These are phyloP conservation scores for Stenogyne calaminthoides DNA, from an alignment of 305 asterid genomes.

Conservation along the genomic window DNA sequence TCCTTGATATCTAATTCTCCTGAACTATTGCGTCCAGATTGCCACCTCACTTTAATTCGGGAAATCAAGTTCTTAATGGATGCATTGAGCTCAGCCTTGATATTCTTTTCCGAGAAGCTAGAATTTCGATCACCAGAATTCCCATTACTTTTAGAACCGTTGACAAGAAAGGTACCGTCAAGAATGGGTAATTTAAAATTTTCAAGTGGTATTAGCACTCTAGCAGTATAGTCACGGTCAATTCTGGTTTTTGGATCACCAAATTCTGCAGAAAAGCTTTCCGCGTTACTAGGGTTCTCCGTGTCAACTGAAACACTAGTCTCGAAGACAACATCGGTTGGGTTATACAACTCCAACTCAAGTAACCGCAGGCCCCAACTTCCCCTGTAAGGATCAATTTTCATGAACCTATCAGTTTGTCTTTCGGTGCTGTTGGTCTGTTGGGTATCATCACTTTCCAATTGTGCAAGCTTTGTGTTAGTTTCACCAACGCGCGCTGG, in stretches of 20 bases:
- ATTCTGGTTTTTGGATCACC: conserved; percentile 90
- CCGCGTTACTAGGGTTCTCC: conserved; percentile 52
- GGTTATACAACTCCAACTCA: conserved; percentile 90
- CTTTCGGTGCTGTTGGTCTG: conserved; percentile 50
- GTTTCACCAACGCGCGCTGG: conserved; percentile 88
- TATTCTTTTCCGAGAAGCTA: conserved; percentile 79
- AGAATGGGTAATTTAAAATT: conserved; percentile 94
- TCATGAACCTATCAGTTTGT: conserved; percentile 76
- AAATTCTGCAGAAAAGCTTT: conserved; percentile 44
- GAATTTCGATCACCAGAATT: conserved; percentile 45
- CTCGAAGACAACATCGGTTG: conserved; percentile 94
- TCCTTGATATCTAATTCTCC: conserved; percentile 95
- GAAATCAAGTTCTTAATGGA: conserved; percentile 83
- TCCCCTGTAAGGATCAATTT: conserved; percentile 96
- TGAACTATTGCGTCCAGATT: conserved; percentile 95
- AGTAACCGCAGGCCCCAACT: conserved; percentile 99
- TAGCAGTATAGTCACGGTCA: conserved; percentile 90
- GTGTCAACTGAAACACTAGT: conserved; percentile 81
- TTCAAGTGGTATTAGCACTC: conserved; percentile 92
- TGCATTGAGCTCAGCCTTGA: conserved; percentile 79
- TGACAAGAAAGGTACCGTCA: conserved; percentile 75
- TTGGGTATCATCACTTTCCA: conserved; percentile 40
- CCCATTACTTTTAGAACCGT: conserved; percentile 51
- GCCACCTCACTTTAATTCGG: conserved; percentile 93
- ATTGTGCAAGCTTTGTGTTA: conserved; percentile 44